Evolutionary conservation across 805 yeast genomes (phyloP).

Genomic region (Geotrichum ghanense): DNA sequence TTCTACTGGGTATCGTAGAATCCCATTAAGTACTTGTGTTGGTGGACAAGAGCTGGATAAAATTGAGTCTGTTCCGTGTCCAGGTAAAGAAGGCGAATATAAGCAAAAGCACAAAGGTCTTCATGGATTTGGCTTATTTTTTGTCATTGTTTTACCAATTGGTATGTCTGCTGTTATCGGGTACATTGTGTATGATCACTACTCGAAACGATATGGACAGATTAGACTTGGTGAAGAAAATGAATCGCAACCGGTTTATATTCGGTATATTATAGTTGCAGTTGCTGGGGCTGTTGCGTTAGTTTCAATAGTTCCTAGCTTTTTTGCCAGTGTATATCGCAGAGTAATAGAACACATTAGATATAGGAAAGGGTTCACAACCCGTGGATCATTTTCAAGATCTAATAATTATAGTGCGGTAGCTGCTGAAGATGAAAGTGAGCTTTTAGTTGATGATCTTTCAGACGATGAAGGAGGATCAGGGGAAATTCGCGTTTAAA

Average conservation of each 20-base stretch:
- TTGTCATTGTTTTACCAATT: slow-evolving; percentile 48
- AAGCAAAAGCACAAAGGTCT: slow-evolving; percentile 38
- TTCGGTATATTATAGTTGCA: slow-evolving; percentile 19
- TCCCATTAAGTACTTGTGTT: slow-evolving; percentile 75
- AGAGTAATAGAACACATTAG: not conserved
- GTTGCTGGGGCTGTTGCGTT: slow-evolving; percentile 22
- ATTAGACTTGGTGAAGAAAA: slow-evolving; percentile 67
- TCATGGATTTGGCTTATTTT: slow-evolving; percentile 37
- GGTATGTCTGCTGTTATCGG: slow-evolving; percentile 39
- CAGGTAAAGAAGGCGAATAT: slow-evolving; percentile 70
- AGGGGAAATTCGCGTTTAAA: no score
- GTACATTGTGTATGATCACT: slow-evolving; percentile 69
- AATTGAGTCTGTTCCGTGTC: slow-evolving; percentile 63
- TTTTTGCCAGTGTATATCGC: not conserved
- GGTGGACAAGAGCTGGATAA: slow-evolving; percentile 69
- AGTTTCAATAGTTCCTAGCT: slow-evolving; percentile 15
- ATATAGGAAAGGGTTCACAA: not conserved
- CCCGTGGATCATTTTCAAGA: not conserved
- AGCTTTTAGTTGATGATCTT: not conserved
- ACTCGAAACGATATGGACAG: slow-evolving; percentile 74
- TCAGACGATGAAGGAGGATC: not conserved
- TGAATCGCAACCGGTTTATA: slow-evolving; percentile 12
- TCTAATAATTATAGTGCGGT: not conserved
- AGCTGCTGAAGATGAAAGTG: not conserved
- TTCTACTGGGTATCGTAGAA: slow-evolving; percentile 85